Evolutionary conservation across 306 rosid genomes (phyloP), one percentile per base, ranked within the genome.

Genomic region (Inga oerstediana): DNA sequence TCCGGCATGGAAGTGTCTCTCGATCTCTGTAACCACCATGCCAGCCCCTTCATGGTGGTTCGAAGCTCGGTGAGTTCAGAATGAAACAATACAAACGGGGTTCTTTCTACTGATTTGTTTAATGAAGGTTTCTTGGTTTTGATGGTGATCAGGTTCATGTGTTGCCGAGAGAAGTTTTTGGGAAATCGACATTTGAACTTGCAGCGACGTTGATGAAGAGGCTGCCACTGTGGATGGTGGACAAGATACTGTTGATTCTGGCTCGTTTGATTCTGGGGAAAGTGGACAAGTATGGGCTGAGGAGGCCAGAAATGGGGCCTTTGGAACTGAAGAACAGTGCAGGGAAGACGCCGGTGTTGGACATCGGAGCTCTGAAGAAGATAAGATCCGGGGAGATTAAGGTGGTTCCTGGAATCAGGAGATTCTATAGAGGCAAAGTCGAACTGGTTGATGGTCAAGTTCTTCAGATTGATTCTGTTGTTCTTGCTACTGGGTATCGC

Each of bases 1-100:
- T 93, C 99, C 0, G 98, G 99, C 78, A 96, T 96, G 99, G 99
- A 96, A 80, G 92, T 92, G 22, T 96, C 94, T 20, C 94, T 96
- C 81, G 99, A 96, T 89, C 98, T 96, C 32, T 93, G 92, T 80
- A 93, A 88, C 75, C 86, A 96, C 82, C 77, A 87, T 76, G 99
- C 98, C 32, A 85, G 64, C 9, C 94, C 99, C 46, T 87, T 92
- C 22, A 93, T 96, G 94, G 99, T 96, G n/a, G 97, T 92, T 46
- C 86, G 99, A 77, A 88, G 91, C 89, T 92, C 99, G 49, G 99
- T 96, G 10, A 96, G 99, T 89, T 45, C 75, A 19, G 8, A 20
- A 34, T 14, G n/a, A 16, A 17, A 49, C 19, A 4, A 49, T 49
- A 14, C 54, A 3, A 49, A 13, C 15, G 12, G 51, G 49, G 51